These are phyloP conservation scores for Colletotrichum neosansevieriae DNA, from an alignment of 2,329 filamentous ascomycete species.

Conservation along the genomic window DNA sequence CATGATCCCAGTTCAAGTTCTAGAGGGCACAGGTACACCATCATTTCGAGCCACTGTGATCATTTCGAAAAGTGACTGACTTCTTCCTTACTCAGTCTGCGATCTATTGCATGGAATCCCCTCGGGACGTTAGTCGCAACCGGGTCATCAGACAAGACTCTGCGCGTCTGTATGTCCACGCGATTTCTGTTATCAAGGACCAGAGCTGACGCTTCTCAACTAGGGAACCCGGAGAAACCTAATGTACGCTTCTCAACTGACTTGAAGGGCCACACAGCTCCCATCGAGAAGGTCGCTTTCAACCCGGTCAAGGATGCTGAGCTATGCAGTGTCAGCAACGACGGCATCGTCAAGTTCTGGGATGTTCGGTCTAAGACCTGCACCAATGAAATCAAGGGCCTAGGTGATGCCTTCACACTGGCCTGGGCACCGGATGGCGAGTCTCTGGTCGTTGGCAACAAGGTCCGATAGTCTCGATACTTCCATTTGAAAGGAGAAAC, in stretches of 20 bases:
- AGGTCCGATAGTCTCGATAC: slow-evolving; percentile 59
- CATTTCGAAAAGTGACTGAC: too few relatives aligned
- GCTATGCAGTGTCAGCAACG: slow-evolving; percentile 78
- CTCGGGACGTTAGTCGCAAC: slow-evolving; percentile 87
- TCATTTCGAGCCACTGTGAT: background rate
- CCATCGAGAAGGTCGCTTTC: slow-evolving; percentile 82
- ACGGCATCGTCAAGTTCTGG: slow-evolving; percentile 84
- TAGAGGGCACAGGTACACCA: slow-evolving; percentile 68
- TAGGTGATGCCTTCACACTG: slow-evolving; percentile 77
- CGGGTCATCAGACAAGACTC: slow-evolving; percentile 75
- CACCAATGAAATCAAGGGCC: slow-evolving; percentile 75
- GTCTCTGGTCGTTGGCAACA: slow-evolving; percentile 78
- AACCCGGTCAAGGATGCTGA: slow-evolving; percentile 83
- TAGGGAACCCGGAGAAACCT: slow-evolving; percentile 81
- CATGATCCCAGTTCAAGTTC: slow-evolving; percentile 68
- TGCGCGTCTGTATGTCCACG: slow-evolving; percentile 75
- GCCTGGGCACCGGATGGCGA: slow-evolving; percentile 80
- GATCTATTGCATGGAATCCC: slow-evolving; percentile 90
- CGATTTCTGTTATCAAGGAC: background rate
- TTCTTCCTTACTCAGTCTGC: slow-evolving; percentile 63
- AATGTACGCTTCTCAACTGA: slow-evolving; percentile 82
- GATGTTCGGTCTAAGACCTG: slow-evolving; percentile 80
- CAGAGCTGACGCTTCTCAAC: slow-evolving; percentile 4
- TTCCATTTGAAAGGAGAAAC: background rate
- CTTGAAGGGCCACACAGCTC: slow-evolving; percentile 73